Base-by-base conservation (phyloP, 2,329 filamentous ascomycete species). In the Diaporthe eres region DNA sequence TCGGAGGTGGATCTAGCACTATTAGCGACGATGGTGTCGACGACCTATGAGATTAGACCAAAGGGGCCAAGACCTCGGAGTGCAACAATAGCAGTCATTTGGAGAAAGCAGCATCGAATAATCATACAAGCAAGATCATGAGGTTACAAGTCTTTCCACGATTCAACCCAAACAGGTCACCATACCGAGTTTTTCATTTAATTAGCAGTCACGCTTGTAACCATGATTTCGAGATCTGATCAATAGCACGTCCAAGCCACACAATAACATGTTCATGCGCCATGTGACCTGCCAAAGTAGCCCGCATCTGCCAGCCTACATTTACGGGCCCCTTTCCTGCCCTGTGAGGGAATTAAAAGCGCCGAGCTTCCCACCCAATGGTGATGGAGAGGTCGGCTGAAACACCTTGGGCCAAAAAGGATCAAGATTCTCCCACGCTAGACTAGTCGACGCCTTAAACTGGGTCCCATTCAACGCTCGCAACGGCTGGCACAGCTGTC, bases 1-100 rank as follows among this genome's bases (percentile, higher is more conserved):
- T 86, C 77, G 89, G 87, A 5, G 89, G 89, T 9, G 89, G 88
- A 1, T 86, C 83, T 2, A 89, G 87, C 74, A 89, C 86, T 4
- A 87, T 91, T 78, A 87, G 84, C 63, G 84, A 86, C 57, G 84
- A 86, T 12, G 77, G 77, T 12, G 79, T 78, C 28, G 47, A 74
- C 51, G 76, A 77, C 22, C 67, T 77, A 17, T 77, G 65, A 77
- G 47, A 55, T 25, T 47, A 42, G 31, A 63, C n/a, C 15, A 17
- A 19, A 22, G 22, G 7, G 22, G 31, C 7, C 13, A 51, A 17
- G 42, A 10, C 19, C 19, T 68, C 22, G 12, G 47, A n/a, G 12
- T 2, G 63, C 39, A 51, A 68, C 55, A 22, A 44, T 4, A 68
- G 42, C 31, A 13, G 12, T 53, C n/a, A 19, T 53, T 53, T 9